phyloP scores from a whole-genome alignment of 768 basidiomycete species.

The Lentinula edodes region DNA sequence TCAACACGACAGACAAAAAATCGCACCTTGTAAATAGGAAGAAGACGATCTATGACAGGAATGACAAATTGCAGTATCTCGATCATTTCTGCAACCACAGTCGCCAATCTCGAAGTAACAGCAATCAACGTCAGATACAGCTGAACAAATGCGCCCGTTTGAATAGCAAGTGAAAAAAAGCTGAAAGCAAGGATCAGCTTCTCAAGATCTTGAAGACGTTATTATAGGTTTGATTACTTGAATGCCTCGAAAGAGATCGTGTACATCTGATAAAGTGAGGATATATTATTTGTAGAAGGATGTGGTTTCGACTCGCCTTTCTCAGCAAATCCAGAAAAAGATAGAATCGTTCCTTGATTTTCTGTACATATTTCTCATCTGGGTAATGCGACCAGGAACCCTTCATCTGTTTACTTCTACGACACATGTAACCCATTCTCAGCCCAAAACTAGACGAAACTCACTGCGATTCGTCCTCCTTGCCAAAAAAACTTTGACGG shows the following conservation, averaged over 20 bases:
- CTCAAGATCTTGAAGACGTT: neutral
- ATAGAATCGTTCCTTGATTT: constrained; percentile 28
- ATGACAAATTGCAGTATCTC: constrained; percentile 27
- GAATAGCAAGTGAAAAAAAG: constrained; percentile 57
- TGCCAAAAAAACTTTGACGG: constrained; percentile 48
- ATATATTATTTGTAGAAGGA: neutral
- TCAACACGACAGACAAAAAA: neutral
- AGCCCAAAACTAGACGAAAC: constrained; percentile 6
- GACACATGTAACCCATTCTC: neutral
- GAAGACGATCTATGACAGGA: constrained; percentile 20
- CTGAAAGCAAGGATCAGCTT: constrained; percentile 27
- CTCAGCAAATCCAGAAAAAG: constrained; percentile 33
- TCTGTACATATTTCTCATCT: constrained; percentile 25
- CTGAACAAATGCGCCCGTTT: constrained; percentile 69
- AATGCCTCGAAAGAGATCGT: constrained; percentile 46
- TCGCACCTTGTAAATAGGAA: constrained; percentile 27
- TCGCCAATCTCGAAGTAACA: constrained; percentile 52
- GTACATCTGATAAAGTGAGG: constrained; percentile 30
- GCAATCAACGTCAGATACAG: constrained; percentile 57
- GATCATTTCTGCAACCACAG: constrained; percentile 37
- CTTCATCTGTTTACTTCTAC: constrained; percentile 49
- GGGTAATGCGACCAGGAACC: constrained; percentile 65
- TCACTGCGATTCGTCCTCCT: constrained; percentile 30
- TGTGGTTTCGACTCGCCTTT: constrained; percentile 33
- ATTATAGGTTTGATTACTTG: constrained; percentile 34